Conservation (phyloP, 2,329 filamentous ascomycete genomes). For the Sclerotinia glacialis region DNA sequence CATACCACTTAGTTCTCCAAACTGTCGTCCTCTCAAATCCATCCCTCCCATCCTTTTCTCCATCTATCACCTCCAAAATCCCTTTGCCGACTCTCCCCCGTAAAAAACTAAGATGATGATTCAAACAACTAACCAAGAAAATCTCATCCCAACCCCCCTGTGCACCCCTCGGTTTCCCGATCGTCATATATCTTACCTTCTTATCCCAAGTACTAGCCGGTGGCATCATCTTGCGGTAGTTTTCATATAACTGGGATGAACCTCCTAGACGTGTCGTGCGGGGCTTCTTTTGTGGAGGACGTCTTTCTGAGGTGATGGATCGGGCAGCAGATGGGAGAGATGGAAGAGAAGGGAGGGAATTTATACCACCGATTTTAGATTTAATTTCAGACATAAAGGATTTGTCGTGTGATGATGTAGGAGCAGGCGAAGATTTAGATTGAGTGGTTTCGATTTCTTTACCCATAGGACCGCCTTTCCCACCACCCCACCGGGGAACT, state of each 20-base stretch:
- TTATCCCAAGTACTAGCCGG: slow-evolving; percentile 59
- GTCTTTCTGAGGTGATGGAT: background rate
- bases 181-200: slow-evolving; percentile 56
- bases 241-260: slow-evolving; percentile 59
- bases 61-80: slow-evolving; percentile 53
- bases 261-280: slow-evolving; percentile 27
- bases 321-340: slow-evolving; percentile 10
- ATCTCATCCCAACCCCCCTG: slow-evolving; percentile 60
- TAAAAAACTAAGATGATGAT: slow-evolving; percentile 60
- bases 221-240: slow-evolving; percentile 60
- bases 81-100: slow-evolving; percentile 56
- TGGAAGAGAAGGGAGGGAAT: slow-evolving; percentile 6
- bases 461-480: slow-evolving; percentile 60
- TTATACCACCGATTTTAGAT: slow-evolving; percentile 28
- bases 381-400: slow-evolving; percentile 22
- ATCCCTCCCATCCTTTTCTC: slow-evolving; percentile 44
- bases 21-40: slow-evolving; percentile 46
- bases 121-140: slow-evolving; percentile 59
- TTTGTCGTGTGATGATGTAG: background rate
- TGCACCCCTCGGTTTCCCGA: slow-evolving; percentile 50
- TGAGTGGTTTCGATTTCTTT: slow-evolving; percentile 44
- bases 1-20: slow-evolving; percentile 60
- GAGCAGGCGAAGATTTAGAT: slow-evolving; percentile 9
- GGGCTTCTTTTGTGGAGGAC: slow-evolving; percentile 19
- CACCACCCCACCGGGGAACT: slow-evolving; percentile 61